These are phyloP conservation scores for Arthrobotrys pseudoclavata DNA, from an alignment of 2,329 filamentous ascomycete genomes.

Conservation along the genomic window DNA sequence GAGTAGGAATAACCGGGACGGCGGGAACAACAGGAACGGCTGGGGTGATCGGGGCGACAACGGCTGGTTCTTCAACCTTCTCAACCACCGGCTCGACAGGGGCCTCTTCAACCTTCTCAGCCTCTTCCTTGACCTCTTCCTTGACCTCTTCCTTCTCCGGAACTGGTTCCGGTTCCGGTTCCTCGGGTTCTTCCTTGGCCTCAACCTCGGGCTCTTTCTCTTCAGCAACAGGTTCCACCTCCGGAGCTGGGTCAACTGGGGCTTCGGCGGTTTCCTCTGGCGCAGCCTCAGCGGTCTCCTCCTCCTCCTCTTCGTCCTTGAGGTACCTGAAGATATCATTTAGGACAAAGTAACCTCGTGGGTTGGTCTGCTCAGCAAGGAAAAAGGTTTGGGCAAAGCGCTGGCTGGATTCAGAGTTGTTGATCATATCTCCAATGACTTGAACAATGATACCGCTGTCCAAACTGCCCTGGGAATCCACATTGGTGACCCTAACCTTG, in stretches of 20 bases:
- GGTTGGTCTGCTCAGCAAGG: conserved; percentile 82
- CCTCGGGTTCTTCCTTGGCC: conserved; percentile 68
- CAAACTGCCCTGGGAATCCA: conserved; percentile 93
- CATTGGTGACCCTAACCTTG: conserved; percentile 98
- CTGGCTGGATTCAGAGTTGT: conserved; percentile 89
- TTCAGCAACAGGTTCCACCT: conserved; percentile 55
- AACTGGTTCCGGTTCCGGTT: conserved; percentile 67
- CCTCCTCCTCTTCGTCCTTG: conserved; percentile 84
- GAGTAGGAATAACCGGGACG: conserved; percentile 36
- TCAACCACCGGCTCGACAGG: conserved; percentile 49
- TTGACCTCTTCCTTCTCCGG: conserved; percentile 62
- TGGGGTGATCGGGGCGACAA: conserved; percentile 32
- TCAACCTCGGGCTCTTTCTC: conserved; percentile 59
- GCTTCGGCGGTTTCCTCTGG: conserved; percentile 62
- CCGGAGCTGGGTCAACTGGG: conserved; percentile 58
- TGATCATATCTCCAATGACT: conserved; percentile 97
- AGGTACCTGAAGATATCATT: conserved; percentile 99
- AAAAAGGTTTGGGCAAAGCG: conserved; percentile 99
- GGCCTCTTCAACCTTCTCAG: conserved; percentile 59
- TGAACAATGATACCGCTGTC: conserved; percentile 92
- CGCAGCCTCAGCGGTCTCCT: conserved; percentile 68
- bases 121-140: conserved; percentile 59
- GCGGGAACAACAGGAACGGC: conserved; percentile 55
- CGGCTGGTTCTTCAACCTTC: conserved; percentile 42
- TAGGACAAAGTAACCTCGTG: conserved; percentile 96